Percentiles rank a stretch among this genome's conserved stretches.
Conservation (phyloP, 2,329 filamentous ascomycete genomes). For the Cercospora beticola region DNA sequence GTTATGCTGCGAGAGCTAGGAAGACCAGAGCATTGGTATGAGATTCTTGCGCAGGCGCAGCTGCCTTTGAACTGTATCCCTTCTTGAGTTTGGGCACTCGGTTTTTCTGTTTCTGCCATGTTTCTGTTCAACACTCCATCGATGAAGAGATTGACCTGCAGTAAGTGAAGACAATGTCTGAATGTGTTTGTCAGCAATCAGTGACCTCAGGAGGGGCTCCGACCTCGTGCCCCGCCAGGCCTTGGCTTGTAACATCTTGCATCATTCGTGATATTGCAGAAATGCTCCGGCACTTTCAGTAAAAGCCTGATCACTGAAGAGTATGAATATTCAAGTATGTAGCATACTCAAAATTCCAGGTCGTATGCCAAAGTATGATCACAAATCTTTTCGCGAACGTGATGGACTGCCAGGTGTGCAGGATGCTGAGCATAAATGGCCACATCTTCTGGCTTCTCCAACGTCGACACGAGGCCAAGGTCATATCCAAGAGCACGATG, state of each 20-base stretch:
- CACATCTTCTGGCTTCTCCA: slow-evolving; percentile 47
- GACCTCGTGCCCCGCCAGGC: background rate
- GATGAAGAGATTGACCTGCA: background rate
- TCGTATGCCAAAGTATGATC: slow-evolving; percentile 30
- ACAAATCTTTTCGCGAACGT: slow-evolving; percentile 23
- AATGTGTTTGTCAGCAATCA: slow-evolving; percentile 7
- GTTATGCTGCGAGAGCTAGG: slow-evolving; percentile 8
- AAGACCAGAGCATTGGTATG: slow-evolving; percentile 25
- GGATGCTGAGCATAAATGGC: slow-evolving; percentile 48
- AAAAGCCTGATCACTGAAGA: too few species aligned
- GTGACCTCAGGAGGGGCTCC: background rate
- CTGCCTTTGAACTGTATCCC: slow-evolving; percentile 24
- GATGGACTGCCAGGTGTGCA: slow-evolving; percentile 44
- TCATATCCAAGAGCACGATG: slow-evolving; percentile 48
- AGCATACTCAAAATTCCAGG: slow-evolving; percentile 20
- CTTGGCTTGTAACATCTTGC: background rate
- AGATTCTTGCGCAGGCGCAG: slow-evolving; percentile 29
- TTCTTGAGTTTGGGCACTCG: background rate
- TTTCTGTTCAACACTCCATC: background rate
- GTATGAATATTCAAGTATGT: background rate
- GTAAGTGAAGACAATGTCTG: background rate
- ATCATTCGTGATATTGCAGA: background rate
- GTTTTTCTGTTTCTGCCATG: slow-evolving; percentile 13
- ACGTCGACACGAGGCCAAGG: slow-evolving; percentile 47
- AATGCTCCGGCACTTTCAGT: background rate